Conservation (phyloP, 2,329 filamentous ascomycete species). For the Fusarium coffeatum region DNA sequence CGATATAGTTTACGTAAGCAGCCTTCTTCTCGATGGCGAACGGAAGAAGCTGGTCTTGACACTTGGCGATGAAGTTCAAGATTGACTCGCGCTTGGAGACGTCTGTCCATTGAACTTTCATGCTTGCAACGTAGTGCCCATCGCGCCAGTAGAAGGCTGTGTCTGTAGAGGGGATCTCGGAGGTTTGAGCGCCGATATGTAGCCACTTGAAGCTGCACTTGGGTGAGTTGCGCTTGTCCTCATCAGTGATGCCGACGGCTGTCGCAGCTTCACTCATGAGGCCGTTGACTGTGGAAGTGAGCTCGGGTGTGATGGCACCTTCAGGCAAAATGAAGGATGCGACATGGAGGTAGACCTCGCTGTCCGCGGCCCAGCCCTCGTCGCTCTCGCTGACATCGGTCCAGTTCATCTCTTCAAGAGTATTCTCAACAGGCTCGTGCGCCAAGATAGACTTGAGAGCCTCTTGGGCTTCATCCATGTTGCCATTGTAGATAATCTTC, state of each 20-base stretch:
- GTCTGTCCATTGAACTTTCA: neutral
- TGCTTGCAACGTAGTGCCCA: neutral
- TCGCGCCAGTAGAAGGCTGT: conserved; percentile 1
- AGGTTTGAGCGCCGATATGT: conserved; percentile 1
- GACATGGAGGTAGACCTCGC: conserved; percentile 1
- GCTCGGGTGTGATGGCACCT: conserved; percentile 3
- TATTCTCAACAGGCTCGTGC: neutral
- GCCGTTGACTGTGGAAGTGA: neutral
- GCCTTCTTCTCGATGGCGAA: neutral
- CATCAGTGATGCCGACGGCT: neutral
- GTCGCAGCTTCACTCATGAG: neutral
- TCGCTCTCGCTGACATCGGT: neutral
- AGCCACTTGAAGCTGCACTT: conserved; percentile 16
- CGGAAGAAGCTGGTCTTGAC: neutral
- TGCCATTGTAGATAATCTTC: conserved; percentile 8
- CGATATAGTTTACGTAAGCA: neutral
- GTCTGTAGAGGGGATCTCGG: neutral
- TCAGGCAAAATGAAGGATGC: conserved; percentile 15
- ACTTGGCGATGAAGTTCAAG: neutral
- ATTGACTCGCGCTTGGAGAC: neutral
- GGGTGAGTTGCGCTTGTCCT: neutral
- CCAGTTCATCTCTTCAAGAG: neutral
- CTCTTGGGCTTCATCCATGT: neutral
- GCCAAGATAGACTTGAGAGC: neutral
- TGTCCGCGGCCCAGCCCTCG: neutral